phyloP scores from a whole-genome alignment of 129 eudicot species.

The Arctium minus region DNA sequence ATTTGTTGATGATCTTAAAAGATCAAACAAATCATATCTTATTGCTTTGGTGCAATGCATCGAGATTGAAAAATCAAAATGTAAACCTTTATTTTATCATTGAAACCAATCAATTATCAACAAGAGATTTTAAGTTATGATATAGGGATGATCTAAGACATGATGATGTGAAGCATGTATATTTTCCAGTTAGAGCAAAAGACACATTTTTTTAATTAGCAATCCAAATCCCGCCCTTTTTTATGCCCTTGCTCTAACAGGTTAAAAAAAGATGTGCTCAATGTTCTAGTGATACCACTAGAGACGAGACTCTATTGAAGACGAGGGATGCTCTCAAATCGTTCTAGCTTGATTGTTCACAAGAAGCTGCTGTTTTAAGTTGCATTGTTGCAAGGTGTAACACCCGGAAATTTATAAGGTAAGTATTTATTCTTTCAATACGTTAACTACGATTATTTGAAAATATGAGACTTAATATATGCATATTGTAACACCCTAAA shows the following conservation, averaged over 20 bases:
- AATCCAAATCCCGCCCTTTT: background rate
- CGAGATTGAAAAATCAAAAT: background rate
- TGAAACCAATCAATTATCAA: too few species aligned
- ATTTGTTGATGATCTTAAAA: conserved; percentile 42
- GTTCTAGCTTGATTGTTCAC: conserved; percentile 50
- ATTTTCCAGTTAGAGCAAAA: conserved; percentile 39
- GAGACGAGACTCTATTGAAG: background rate
- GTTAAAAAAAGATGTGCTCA: conserved; percentile 9
- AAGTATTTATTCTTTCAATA: too few species aligned
- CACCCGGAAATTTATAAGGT: too few species aligned
- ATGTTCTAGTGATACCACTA: conserved; percentile 7
- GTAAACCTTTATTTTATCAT: too few species aligned
- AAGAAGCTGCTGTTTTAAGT: conserved; percentile 48
- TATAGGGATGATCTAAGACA: background rate
- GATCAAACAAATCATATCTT: conserved; percentile 21
- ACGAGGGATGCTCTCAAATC: background rate
- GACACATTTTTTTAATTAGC: background rate
- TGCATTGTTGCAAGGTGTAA: conserved; percentile 40
- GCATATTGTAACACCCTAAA: too few species aligned
- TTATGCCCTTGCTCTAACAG: background rate
- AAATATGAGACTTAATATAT: too few species aligned
- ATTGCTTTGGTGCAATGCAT: conserved; percentile 27
- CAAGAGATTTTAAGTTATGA: too few species aligned
- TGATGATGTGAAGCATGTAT: conserved; percentile 32
- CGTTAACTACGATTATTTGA: too few species aligned